Evolutionary conservation across 148 eudicot genomes (phyloP).

Genomic region (Pouteria glomerata): DNA sequence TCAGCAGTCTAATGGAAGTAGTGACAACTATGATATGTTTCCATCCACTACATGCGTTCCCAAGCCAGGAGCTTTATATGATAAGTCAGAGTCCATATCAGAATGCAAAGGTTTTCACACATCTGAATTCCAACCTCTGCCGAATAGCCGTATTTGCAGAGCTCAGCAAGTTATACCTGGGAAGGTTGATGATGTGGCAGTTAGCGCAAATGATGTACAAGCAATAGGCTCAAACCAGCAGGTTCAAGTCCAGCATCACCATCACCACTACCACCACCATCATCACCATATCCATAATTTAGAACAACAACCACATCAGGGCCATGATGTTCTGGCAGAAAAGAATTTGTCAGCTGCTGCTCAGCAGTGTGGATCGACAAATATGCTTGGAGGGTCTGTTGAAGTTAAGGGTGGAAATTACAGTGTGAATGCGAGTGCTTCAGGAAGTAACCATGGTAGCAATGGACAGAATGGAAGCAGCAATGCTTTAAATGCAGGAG

Average conservation of each 20-base stretch:
- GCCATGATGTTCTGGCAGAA: slow-evolving; percentile 8
- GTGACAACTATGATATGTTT: slow-evolving; percentile 17
- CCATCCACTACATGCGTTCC: slow-evolving; percentile 1
- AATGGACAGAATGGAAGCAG: slow-evolving; percentile 16
- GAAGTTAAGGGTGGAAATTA: slow-evolving; percentile 14
- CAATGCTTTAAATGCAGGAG: slow-evolving; percentile 10
- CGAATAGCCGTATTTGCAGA: slow-evolving; percentile 5
- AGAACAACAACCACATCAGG: neutral
- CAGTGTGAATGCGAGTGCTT: slow-evolving; percentile 17
- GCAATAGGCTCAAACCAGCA: slow-evolving; percentile 9
- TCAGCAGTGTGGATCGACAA: slow-evolving; percentile 13
- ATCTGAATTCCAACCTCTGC: neutral
- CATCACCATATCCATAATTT: slow-evolving; percentile 23
- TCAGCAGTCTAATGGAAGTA: slow-evolving; percentile 12
- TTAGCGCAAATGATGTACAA: slow-evolving; percentile 2
- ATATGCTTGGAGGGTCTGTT: slow-evolving; percentile 5
- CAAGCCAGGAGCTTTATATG: neutral
- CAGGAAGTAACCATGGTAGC: slow-evolving; percentile 20
- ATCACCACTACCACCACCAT: slow-evolving; percentile 21
- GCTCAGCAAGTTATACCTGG: neutral
- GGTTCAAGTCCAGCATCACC: slow-evolving; percentile 25
- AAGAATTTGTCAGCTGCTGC: slow-evolving; percentile 6
- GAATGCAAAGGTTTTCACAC: neutral
- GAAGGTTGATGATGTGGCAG: neutral
- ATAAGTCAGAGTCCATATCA: slow-evolving; percentile 12